These are phyloP conservation scores for Phyllosticta citriasiana DNA, from an alignment of 2,329 filamentous ascomycete species.

Conservation along the genomic window DNA sequence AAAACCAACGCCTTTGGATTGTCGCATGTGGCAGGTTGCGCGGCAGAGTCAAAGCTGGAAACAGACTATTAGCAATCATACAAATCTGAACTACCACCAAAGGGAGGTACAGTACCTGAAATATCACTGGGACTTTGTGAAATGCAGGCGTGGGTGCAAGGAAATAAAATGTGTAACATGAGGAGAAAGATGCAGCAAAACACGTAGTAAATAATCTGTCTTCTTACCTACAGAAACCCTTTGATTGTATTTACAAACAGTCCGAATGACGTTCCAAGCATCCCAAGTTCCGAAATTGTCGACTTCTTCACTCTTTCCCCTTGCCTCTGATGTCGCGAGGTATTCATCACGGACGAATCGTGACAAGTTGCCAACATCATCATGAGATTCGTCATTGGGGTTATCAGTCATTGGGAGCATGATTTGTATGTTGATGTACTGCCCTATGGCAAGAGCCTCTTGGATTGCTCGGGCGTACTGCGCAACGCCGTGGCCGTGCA, in stretches of 20 bases:
- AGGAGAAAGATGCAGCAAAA: not conserved
- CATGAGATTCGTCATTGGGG: conserved; percentile 47
- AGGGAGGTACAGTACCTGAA: not conserved
- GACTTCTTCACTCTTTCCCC: conserved; percentile 7
- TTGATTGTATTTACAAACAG: conserved; percentile 72
- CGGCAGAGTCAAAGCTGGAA: conserved; percentile 46
- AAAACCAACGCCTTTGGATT: conserved; percentile 53
- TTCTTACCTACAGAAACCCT: conserved; percentile 75
- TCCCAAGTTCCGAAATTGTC: conserved; percentile 82
- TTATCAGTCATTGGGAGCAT: conserved; percentile 77
- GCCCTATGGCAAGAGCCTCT: conserved; percentile 65
- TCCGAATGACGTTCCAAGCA: conserved; percentile 81
- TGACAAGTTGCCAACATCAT: conserved; percentile 44
- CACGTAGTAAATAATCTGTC: conserved; percentile 2
- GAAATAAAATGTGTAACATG: not conserved
- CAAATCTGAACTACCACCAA: not conserved
- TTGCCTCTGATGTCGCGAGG: conserved; percentile 5
- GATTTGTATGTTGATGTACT: conserved; percentile 69
- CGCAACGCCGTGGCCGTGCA: conserved; percentile 40
- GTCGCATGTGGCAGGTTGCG: conserved; percentile 46
- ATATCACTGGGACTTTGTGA: not conserved
- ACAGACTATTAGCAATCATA: not conserved
- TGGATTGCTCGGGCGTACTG: conserved; percentile 79
- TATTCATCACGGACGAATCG: conserved; percentile 32
- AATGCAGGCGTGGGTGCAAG: not conserved